A percentile compares a stretch with the other conserved stretches of the same genome.
phyloP scores from a whole-genome alignment of 2,329 filamentous ascomycete genomes.

The Juglanconis oblonga region DNA sequence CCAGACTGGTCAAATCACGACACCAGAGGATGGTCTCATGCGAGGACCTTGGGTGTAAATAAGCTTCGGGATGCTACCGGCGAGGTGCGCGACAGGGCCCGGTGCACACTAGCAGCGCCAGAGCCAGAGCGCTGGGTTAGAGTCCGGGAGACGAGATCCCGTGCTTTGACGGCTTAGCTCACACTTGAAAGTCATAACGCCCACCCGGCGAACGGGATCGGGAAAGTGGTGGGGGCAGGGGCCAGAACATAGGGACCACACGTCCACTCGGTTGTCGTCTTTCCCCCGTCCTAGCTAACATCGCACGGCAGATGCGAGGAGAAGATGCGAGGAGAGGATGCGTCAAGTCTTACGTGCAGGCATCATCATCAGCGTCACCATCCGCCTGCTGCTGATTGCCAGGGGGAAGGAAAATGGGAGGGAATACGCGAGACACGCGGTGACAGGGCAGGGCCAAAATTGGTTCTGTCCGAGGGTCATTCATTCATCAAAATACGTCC shows the following conservation, averaged over 20 bases:
- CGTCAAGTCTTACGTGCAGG: slow-evolving; percentile 10
- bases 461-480: neutral
- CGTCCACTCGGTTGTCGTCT: neutral
- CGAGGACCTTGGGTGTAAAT: neutral
- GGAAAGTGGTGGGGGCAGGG: neutral
- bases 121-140: slow-evolving; percentile 14
- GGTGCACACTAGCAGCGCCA: slow-evolving; percentile 6
- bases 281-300: neutral
- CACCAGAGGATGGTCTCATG: too few species aligned
- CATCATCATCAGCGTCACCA: neutral
- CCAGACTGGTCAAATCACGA: too few species aligned
- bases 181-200: neutral
- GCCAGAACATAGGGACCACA: neutral
- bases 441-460: slow-evolving; percentile 8
- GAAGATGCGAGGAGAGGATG: neutral
- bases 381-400: too few species aligned
- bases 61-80: slow-evolving; percentile 7
- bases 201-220: too few species aligned
- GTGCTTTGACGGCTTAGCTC: slow-evolving; percentile 1
- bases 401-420: neutral
- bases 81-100: slow-evolving; percentile 10
- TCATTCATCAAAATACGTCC: neutral
- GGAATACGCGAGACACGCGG: slow-evolving; percentile 10
- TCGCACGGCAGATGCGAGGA: slow-evolving; percentile 4
- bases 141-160: neutral